Evolutionary conservation across 2,329 filamentous ascomycete genomes (phyloP).

Genomic region (Graphiopsis chlorocephala): DNA sequence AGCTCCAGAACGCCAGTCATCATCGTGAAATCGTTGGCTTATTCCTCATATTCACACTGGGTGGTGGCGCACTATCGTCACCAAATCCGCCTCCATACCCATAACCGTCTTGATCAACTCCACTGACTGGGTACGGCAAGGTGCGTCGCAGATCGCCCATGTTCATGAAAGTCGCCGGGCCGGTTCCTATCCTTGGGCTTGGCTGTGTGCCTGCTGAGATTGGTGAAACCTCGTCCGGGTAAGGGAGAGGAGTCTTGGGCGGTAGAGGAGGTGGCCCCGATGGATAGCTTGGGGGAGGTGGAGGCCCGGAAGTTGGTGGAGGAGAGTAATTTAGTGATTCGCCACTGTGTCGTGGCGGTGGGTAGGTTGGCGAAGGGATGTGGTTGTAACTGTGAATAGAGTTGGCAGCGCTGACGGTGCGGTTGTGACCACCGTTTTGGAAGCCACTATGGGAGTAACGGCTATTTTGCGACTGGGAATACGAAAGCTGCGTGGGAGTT

Average conservation of each 20-base stretch:
- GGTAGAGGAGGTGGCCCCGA: slow-evolving; percentile 62
- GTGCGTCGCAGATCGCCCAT: slow-evolving; percentile 31
- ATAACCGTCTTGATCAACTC: neutral
- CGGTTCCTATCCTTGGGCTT: neutral
- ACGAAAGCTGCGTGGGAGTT: slow-evolving; percentile 23
- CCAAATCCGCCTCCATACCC: slow-evolving; percentile 51
- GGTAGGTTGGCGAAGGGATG: slow-evolving; percentile 1
- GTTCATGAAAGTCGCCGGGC: slow-evolving; percentile 20
- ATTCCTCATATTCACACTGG: slow-evolving; percentile 76
- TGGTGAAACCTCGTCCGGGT: slow-evolving; percentile 19
- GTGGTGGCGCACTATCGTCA: slow-evolving; percentile 55
- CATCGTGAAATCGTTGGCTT: slow-evolving; percentile 57
- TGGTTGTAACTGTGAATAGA: slow-evolving; percentile 14
- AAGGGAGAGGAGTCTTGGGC: slow-evolving; percentile 54
- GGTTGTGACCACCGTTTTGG: slow-evolving; percentile 10
- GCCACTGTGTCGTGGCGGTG: neutral
- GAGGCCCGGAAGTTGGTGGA: neutral
- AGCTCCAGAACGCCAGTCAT: neutral
- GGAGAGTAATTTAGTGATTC: slow-evolving; percentile 2
- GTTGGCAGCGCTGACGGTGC: slow-evolving; percentile 14
- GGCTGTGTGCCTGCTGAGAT: slow-evolving; percentile 1
- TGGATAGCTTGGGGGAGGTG: neutral
- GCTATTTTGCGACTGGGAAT: slow-evolving; percentile 24
- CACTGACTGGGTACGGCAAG: slow-evolving; percentile 74
- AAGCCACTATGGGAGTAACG: slow-evolving; percentile 21